Conservation (phyloP, 2,329 filamentous ascomycete species). For the Chrysoporthe puriensis region DNA sequence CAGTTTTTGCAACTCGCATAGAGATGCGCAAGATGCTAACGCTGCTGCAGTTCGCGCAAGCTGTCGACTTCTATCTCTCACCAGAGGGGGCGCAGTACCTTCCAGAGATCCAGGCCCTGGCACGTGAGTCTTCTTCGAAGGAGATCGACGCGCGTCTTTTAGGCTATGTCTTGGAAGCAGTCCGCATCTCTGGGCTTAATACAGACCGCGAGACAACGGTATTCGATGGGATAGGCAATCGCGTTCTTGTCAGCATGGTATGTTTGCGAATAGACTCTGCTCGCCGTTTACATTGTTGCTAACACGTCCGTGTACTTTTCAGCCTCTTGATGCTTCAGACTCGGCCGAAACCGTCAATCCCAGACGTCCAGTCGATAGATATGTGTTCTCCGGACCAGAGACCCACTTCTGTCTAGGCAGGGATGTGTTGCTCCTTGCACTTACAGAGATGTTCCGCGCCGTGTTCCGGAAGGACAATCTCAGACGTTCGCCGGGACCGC, state of each 20-base stretch:
- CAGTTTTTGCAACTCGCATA: neutral
- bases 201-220: constrained; percentile 60
- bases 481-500: constrained; percentile 62
- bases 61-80: constrained; percentile 73
- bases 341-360: constrained; percentile 62
- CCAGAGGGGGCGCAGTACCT: constrained; percentile 58
- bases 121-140: constrained; percentile 56
- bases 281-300: constrained; percentile 2
- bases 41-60: constrained; percentile 64
- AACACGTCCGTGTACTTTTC: constrained; percentile 48
- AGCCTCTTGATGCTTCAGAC: constrained; percentile 58
- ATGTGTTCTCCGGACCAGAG: constrained; percentile 67
- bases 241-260: constrained; percentile 67
- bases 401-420: constrained; percentile 66
- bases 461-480: constrained; percentile 65
- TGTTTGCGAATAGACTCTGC: constrained; percentile 30
- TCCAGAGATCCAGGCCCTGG: constrained; percentile 62
- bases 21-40: neutral
- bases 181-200: constrained; percentile 67
- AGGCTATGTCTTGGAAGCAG: constrained; percentile 72
- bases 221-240: constrained; percentile 55
- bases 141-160: constrained; percentile 67
- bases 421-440: constrained; percentile 61
- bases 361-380: constrained; percentile 63
- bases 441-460: constrained; percentile 70